phyloP scores from a whole-genome alignment of 495 filamentous ascomycete genomes.

The Immersiella caudata region DNA sequence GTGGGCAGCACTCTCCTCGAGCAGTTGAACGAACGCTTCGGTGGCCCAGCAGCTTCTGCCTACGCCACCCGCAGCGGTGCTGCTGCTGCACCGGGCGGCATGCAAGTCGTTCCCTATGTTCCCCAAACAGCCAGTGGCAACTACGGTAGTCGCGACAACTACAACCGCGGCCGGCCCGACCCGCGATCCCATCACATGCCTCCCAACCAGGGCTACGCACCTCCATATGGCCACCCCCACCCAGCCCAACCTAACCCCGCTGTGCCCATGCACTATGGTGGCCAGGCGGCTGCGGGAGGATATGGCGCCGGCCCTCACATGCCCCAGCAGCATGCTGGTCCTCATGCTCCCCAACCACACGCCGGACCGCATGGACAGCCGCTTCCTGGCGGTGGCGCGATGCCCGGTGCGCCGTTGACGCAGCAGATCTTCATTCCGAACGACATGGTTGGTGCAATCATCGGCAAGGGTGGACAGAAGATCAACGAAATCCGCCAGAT shows the following conservation, averaged over 20 bases:
- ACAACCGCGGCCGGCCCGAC: slow-evolving; percentile 63
- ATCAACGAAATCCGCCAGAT: slow-evolving; percentile 98
- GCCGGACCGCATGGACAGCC: slow-evolving; percentile 66
- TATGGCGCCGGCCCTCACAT: slow-evolving; percentile 79
- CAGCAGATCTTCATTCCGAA: slow-evolving; percentile 99
- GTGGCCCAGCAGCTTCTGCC: slow-evolving; percentile 91
- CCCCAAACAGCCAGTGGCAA: slow-evolving; percentile 90
- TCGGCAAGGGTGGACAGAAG: slow-evolving; percentile 97
- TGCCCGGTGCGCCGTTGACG: slow-evolving; percentile 85
- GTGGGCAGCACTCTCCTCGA: slow-evolving; percentile 94
- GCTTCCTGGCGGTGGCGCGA: slow-evolving; percentile 66
- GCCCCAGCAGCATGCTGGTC: slow-evolving; percentile 66
- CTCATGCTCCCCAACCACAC: slow-evolving; percentile 53
- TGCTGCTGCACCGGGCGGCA: slow-evolving; percentile 89
- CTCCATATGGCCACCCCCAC: slow-evolving; percentile 66
- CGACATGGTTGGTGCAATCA: slow-evolving; percentile 99
- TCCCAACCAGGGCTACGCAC: slow-evolving; percentile 47
- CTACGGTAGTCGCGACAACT: slow-evolving; percentile 88
- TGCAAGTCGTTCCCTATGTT: slow-evolving; percentile 96
- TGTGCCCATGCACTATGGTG: slow-evolving; percentile 73
- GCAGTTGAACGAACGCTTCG: slow-evolving; percentile 93
- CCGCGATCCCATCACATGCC: slow-evolving; percentile 63
- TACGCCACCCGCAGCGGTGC: slow-evolving; percentile 95
- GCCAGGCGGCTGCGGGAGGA: slow-evolving; percentile 38
- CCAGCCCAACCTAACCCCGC: slow-evolving; percentile 62